Evolutionary conservation across 805 yeast species (phyloP), one percentile per base, ranked within the genome.

Genomic region (Ogataea wickerhamii): DNA sequence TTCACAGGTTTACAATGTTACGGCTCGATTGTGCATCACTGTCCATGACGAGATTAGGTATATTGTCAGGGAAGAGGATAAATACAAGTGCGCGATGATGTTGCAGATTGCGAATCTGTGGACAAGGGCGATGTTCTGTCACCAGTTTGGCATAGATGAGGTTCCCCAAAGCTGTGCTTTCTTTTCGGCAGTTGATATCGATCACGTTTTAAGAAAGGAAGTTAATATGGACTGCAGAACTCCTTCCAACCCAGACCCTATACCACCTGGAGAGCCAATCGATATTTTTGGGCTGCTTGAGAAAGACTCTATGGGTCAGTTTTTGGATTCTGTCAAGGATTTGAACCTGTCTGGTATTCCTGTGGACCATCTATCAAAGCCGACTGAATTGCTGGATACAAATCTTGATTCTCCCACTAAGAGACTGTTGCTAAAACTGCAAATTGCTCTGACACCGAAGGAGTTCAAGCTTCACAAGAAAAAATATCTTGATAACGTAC

Each of bases 21-120:
- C 82, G 24, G 95, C 95, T 0, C 65, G 99, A 36, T 67, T 93
- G 38, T 68, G 82, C 46, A 69, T 93, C 8, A 87, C 98, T 0
- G 96, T 93, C 17, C 99, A 93, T 59, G 99, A 93, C 61, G 99
- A 93, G 60, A 76, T 93, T 39, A 68, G 99, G 43, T 93, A 80
- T 55, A 56, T 93, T 47, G 86, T 78, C 1, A 75, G 78, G 37
- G 81, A 82, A 18, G 76, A 79, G 43, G 93, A 93, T 51, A 73
- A 74, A 51, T 85, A 85, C 51, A 71, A 77, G 45, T 83, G 82
- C 4, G 94, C 95, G 0, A 67, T 88, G 66, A 77, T 95, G 1
- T 66, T 93, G 33, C 99, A 93, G 56, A 74, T 94, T 16, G 76
- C 93, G 36, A 94, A 94, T 58, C 55, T 91, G 4, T 93, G 99